Evolutionary conservation across 202 grass and related monocot species (phyloP), one percentile per base, ranked within the genome.

Genomic region (Alloteropsis angusta): DNA sequence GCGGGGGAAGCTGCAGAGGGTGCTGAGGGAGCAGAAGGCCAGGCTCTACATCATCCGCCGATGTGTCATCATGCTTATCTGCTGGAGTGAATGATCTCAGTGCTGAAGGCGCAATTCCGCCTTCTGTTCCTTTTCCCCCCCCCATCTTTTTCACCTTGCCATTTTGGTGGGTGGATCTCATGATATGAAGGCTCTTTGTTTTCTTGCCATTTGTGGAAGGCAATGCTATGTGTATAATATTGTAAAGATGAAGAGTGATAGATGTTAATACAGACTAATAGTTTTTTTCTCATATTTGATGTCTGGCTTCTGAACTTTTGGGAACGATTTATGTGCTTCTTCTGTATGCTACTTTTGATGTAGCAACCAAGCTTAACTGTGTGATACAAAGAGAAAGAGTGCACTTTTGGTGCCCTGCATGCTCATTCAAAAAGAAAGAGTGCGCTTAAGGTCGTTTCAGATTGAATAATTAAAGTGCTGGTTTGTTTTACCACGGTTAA

Each of bases 41-140:
- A 58, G 77, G 82, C 57, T 88, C 14, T 88, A 81, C 86, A 88
- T 88, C 82, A 88, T 88, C 49, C 82, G 86, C 6, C 82, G 72
- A 37, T 88, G 87, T 10, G 82, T 88, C 23, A 42, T 88, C 65
- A 85, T 88, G 77, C 82, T 88, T 63, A 72, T 88, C 49, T 88
- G 77, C 82, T 88, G 87, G 82, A 85, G 36, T 17, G 87, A 81
- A 65, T 85, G 66, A 81, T 49, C 53, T 65, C 55, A 45, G 21
- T 1, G 6, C 55, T 58, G 55, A 28, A 58, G 55, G 23, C 55
- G 55, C 23, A 23, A 55, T 56, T 21, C 32, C 17, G 3, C 5
- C 14, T 65, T 34, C 41, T 58, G 22, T 61, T 44, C 6, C 48
- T 14, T 50, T 74, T 76, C 4, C 12, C 15, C 12, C 15, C 0